Base-by-base conservation (phyloP, 305 asterid genomes). In the Solanum chacoense region DNA sequence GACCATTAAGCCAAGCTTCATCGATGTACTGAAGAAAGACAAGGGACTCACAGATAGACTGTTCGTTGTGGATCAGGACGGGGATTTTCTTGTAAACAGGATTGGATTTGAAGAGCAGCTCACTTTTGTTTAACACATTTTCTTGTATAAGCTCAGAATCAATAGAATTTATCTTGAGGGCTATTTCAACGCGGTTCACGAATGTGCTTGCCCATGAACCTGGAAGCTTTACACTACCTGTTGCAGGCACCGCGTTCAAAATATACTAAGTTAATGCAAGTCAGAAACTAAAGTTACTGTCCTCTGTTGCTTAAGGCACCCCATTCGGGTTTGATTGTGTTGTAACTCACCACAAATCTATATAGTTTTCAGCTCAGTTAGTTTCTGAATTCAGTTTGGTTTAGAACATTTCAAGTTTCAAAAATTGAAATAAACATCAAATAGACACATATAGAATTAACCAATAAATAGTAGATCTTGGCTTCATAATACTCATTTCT, bases 41-140 rank as follows among this genome's bases (percentile, higher is more conserved):
- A 2, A 90, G 88, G 8, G 95, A 94, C 67, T 93, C 95, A 38
- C 94, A 86, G 12, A 94, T 69, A 1, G 94, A 88, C 37, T 88
- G 89, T 20, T 90, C 92, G 5, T 77, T 83, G 31, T 93, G 94
- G 90, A 94, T 45, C 18, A 94, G 90, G 71, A 94, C 93, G 0
- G 95, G 95, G 88, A 95, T 86, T 59, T 87, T 91, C 90, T 90
- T 84, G 87, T 88, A 88, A 89, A 91, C 76, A 7, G 93, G 93
- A n/a, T 91, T 91, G 38, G 90, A 88, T 89, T 88, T 89, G 26
- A 91, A 85, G 2, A 91, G 88, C 7, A 91, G 85, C 50, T 91
- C 93, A 31, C 93, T 87, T 86, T 91, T 89, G 11, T 42, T n/a
- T 0, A 8, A 12, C 18, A 87, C 5, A 26, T 16, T 67, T 29